Evolutionary conservation across 352 stramenopile genomes (phyloP), one percentile per base, ranked within the genome.

Genomic region (Pythium aphanidermatum): DNA sequence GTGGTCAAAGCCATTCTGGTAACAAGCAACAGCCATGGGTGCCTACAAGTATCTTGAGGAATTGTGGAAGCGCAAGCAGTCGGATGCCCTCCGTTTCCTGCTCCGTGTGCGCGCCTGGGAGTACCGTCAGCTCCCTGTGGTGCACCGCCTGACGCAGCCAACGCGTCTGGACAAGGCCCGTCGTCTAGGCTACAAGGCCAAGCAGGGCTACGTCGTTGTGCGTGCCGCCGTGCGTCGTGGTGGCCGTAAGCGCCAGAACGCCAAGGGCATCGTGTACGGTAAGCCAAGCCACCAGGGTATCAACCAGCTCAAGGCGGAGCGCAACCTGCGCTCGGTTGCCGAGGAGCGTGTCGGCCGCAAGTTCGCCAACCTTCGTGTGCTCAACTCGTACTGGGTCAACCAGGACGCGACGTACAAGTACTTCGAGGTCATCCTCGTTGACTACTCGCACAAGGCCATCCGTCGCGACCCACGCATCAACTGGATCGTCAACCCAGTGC

Each of bases 371-470:
- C 72, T 99, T 50, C 92, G 97, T 53, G 97, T 99, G 50, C 84
- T 99, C 23, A 99, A 99, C 92, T 99, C 95, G 52, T 99, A 99
- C 90, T 99, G 97, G 97, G 83, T 99, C 62, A 99, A 99, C 86
- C 95, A 99, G 67, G 97, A 99, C 73, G 96, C 96, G 26, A 99
- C 96, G 59, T 99, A 99, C 96, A 99, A 99, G 82, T 99, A 99
- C 81, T 99, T 98, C 61, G 97, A 99, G 86, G 83, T 99, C 60
- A 99, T 99, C 75, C 69, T 98, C 35, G 95, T 99, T 33, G 97
- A 99, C 84, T 95, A 98, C 60, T 86, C 79, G 60, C 96, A 99
- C 86, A 92, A 88, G 65, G 89, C 86, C 51, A 99, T 99, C 80
- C 91, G 97, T 68, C 98, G 97, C 58, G 97, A 99, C 74, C 82